A percentile compares a stretch with the other conserved stretches of the same genome.
Conservation (phyloP, 2,329 filamentous ascomycete species). For the Colletotrichum cordylinicola region DNA sequence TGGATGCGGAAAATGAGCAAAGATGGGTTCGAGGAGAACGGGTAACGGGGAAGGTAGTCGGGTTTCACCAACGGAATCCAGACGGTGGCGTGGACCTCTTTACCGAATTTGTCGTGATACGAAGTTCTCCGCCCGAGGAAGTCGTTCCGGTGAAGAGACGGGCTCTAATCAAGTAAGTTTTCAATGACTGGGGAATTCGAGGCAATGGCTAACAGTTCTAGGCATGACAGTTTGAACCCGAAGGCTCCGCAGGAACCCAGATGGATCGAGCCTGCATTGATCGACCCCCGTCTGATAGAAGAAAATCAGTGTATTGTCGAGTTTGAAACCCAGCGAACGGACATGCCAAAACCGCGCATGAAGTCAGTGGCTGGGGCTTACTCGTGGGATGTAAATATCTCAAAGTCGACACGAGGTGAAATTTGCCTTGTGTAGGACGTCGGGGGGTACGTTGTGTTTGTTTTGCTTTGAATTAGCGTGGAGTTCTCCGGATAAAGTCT, state of each 20-base stretch:
- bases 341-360: neutral
- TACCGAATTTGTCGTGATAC: neutral
- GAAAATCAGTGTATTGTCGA: neutral
- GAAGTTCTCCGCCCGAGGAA: neutral
- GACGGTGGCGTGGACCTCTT: neutral
- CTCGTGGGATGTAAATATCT: neutral
- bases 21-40: neutral
- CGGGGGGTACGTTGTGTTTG: neutral
- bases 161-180: neutral
- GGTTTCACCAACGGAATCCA: neutral
- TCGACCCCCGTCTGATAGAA: neutral
- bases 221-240: neutral
- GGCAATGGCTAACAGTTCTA: neutral
- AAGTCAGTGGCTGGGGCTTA: neutral
- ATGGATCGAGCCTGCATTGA: neutral
- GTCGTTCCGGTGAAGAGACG: neutral
- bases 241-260: neutral
- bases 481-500: neutral
- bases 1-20: neutral
- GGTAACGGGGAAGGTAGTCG: neutral
- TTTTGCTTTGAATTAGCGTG: neutral
- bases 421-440: neutral
- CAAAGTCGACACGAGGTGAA: neutral
- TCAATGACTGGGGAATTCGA: neutral
- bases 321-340: neutral